Conservation (phyloP, 805 yeast genomes). For the Saccharomycopsis sp. region DNA sequence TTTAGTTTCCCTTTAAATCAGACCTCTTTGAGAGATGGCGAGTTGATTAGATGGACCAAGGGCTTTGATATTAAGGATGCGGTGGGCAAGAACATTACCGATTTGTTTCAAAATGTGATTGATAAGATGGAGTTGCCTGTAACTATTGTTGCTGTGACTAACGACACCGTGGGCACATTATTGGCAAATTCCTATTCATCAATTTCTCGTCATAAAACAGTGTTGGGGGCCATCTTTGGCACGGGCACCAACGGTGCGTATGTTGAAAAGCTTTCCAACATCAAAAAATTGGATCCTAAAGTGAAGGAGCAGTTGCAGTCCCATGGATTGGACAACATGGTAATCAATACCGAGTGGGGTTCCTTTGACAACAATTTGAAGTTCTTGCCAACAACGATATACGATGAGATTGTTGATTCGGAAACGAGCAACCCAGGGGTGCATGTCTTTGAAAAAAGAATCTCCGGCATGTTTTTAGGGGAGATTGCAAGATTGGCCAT, state of each 20-base stretch:
- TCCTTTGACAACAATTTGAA: constrained; percentile 81
- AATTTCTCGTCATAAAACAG: constrained; percentile 62
- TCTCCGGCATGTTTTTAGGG: constrained; percentile 88
- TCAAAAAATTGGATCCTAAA: constrained; percentile 59
- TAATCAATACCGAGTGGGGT: constrained; percentile 96
- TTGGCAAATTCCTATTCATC: constrained; percentile 80
- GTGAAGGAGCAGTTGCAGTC: constrained; percentile 30
- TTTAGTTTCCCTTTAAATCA: constrained; percentile 91
- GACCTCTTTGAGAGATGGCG: constrained; percentile 69
- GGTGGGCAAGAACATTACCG: constrained; percentile 61
- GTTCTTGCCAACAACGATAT: constrained; percentile 68
- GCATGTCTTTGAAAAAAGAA: constrained; percentile 89
- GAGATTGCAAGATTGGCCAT: constrained; percentile 73
- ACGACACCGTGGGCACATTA: constrained; percentile 93
- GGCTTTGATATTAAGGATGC: constrained; percentile 84
- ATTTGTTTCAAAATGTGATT: constrained; percentile 58
- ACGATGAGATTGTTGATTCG: constrained; percentile 62
- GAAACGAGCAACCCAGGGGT: constrained; percentile 74
- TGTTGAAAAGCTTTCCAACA: constrained; percentile 63
- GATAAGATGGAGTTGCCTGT: constrained; percentile 55
- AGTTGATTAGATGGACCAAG: constrained; percentile 90
- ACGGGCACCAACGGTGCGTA: constrained; percentile 98
- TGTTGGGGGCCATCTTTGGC: constrained; percentile 88
- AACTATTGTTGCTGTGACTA: constrained; percentile 77
- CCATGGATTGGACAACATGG: constrained; percentile 59